Conservation (phyloP, 176 grass and related monocot genomes). For the Melocanna baccifera region DNA sequence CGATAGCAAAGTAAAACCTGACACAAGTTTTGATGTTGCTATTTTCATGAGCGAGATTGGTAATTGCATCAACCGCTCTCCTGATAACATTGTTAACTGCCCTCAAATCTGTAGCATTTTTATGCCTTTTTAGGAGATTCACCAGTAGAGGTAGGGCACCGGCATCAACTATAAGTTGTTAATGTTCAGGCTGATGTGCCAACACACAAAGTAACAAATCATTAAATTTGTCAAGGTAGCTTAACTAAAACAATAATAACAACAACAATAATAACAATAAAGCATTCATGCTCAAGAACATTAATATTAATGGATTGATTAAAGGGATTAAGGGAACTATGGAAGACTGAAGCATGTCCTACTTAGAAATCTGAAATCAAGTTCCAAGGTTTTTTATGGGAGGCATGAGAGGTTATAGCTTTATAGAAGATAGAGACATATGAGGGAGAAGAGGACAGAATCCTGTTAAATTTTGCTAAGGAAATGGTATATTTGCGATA, state of each 20-base stretch:
- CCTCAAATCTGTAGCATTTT: conserved; percentile 54
- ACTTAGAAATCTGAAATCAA: neutral
- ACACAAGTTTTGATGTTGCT: conserved; percentile 95
- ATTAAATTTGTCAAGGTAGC: too few relatives aligned
- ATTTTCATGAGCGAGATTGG: conserved; percentile 99
- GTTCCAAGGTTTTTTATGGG: neutral
- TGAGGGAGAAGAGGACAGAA: too few relatives aligned
- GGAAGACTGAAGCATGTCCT: neutral
- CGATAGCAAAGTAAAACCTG: conserved; percentile 47
- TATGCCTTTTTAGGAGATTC: conserved; percentile 56
- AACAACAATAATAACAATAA: conserved; percentile 58
- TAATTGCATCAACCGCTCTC: conserved; percentile 98
- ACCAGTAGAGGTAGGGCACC: too few relatives aligned
- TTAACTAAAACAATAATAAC: neutral
- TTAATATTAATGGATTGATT: neutral
- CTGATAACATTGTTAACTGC: conserved; percentile 86
- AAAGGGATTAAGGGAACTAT: neutral
- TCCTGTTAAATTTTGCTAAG: too few relatives aligned
- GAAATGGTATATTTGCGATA: too few relatives aligned
- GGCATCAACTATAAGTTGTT: too few relatives aligned
- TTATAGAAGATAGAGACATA: neutral
- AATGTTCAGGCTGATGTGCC: too few relatives aligned
- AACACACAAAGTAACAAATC: too few relatives aligned
- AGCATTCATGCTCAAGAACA: neutral
- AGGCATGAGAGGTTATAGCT: neutral